Evolutionary conservation across 2,329 filamentous ascomycete species (phyloP), one percentile per base, ranked within the genome.

Genomic region (Arthrobotrys sphaeroides): DNA sequence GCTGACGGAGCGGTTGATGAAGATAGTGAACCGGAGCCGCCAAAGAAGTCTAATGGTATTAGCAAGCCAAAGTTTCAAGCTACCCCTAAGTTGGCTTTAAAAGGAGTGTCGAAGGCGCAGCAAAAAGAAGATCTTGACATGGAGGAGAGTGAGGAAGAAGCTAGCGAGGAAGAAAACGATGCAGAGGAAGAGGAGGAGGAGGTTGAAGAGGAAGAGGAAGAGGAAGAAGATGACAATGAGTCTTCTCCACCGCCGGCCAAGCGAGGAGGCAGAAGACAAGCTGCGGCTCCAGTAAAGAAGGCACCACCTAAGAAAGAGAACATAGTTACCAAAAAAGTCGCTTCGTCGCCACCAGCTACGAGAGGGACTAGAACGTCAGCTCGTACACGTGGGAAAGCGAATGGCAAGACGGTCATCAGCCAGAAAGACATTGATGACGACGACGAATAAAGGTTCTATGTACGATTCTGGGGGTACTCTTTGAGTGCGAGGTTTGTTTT

Each of bases 1-100:
- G 79, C 78, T 45, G 79, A 80, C 45, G 74, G 42, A 18, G 77
- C 36, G 12, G 75, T 64, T 12, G 74, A 77, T 7, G 75, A 70
- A 33, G 66, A 64, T 24, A 51, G 62, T 24, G 77, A 79, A 51
- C 26, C 47, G 7, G 70, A 74, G 40, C 62, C 33, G 9, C 62
- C 61, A 10, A 74, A 64, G 45, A 74, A 62, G 40, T 74, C 62
- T 0, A 74, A 74, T 26, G 70, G 70, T 2, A 38, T 74, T 24
- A 36, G 53, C 7, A 67, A 62, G 43, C 36, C 53, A 9, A 74
- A 59, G 28, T n/a, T 20, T 22, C 57, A 57, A 22, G 33, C 70
- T 22, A 74, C 70, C n/a, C 70, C 70, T 1, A 60, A 53, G n/a
- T 65, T 47, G 5, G 36, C 38, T 9, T 26, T 43, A 7, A 62